Base-by-base conservation (phyloP, 306 rosid species). In the Acacia acuminata region DNA sequence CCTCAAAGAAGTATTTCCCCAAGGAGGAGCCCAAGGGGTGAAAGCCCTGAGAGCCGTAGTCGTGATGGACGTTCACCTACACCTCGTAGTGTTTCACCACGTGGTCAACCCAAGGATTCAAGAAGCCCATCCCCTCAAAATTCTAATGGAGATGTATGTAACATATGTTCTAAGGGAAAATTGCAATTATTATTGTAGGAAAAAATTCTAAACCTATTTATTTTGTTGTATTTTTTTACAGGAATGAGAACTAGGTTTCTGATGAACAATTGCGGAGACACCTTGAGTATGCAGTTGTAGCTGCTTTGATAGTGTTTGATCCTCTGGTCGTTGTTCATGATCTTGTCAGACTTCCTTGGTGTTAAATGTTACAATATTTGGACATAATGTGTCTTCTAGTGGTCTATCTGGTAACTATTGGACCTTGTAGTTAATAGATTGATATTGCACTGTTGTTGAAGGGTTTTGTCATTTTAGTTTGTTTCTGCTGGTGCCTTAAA, bases 131-230 rank as follows among this genome's bases (percentile, higher is more conserved):
- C 93, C 40, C 93, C 92, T 22, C 77, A 77, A 40, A 83, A 89
- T 81, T 86, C 86, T 14, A 88, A 92, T 79, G 89, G 87, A 67
- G 91, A 91, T 86, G 97, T 94, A 87, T 89, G 96, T 92, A 71
- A 51, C 45, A 70, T 27, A 27, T 69, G 43, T 42, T 14, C 53
- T 71, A 17, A 40, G 30, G 73, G 42, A 69, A 20, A 69, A 6
- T 30, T 69, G 16, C 11, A 10, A 44, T 20, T 7, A 5, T n/a
- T 43, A 70, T 40, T 40, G 4, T 16, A 67, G 72, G 14, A 10
- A 12, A 9, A 7, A 67, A 8, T 20, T 68, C 48, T 19, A 27
- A 68, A 32, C 71, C 27, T 7, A 43, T 56, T 17, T 36, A 82
- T 76, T 50, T 36, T 44, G 70, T 58, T 20, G 0, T 56, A 25